Base-by-base conservation (phyloP, 2,329 filamentous ascomycete genomes). In the Tolypocladium endophyticum region DNA sequence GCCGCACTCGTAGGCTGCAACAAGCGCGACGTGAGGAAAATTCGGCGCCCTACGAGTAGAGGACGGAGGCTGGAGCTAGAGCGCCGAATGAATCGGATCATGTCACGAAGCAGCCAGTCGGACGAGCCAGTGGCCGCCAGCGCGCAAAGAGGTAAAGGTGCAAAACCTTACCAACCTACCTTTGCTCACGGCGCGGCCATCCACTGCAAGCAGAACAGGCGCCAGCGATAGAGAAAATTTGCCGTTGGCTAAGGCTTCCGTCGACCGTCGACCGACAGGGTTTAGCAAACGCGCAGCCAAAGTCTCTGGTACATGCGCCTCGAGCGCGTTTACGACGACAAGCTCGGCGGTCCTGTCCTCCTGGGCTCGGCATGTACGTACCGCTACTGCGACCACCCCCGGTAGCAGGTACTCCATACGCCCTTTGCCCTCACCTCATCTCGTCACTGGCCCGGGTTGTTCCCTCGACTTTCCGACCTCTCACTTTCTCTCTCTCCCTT, bases 291-390 rank as follows among this genome's bases (percentile, higher is more conserved):
- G 59, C 63, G 58, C 62, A 61, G 63, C 62, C 62, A 41, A 62
- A 57, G 62, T 62, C 62, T 61, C 66, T 64, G 63, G 58, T 67
- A 67, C 65, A 59, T 67, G 61, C 62, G 61, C 55, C 55, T n/a
- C 25, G 30, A 56, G 54, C 54, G 35, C 55, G 62, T 67, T 67
- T 65, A 62, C 66, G 61, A 61, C 65, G 64, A 60, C 50, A 60
- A 25, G 43, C 25, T n/a, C 33, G 47, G 55, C n/a, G 41, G 53
- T 56, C 39, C 61, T 65, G 56, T 58, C 60, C 36, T 30, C 25
- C 55, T 43, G 25, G 47, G 28, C 28, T 33, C 33, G 30, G 50
- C 43, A 12, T 52, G 58, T 59, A 59, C 33, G 41, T 52, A 47
- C 47, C 38, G 6, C 25, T 39, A 53, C 36, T 59, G 45, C 45